phyloP scores from a whole-genome alignment of 768 basidiomycete genomes.

The Hirschioporus abietinus region DNA sequence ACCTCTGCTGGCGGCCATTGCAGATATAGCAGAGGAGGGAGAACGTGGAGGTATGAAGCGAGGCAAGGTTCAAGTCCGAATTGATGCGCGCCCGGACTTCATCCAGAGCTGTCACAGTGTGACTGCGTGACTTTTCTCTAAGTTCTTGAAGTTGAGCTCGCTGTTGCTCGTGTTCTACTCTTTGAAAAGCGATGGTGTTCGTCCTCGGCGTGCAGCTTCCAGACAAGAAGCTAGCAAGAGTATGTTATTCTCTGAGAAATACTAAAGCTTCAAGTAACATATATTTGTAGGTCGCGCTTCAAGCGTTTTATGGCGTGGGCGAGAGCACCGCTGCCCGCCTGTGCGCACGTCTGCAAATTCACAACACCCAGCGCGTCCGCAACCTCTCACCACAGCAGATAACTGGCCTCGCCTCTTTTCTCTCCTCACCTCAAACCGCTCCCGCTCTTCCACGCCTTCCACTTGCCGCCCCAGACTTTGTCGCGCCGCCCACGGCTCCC shows the following conservation, averaged over 20 bases:
- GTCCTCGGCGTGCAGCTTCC: constrained; percentile 81
- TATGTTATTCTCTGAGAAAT: constrained; percentile 30
- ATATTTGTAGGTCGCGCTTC: constrained; percentile 72
- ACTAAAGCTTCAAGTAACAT: not conserved
- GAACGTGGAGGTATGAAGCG: constrained; percentile 9
- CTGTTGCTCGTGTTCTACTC: not conserved
- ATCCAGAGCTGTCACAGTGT: not conserved
- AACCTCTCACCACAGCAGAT: constrained; percentile 84
- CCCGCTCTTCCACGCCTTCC: constrained; percentile 60
- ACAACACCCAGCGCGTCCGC: constrained; percentile 75
- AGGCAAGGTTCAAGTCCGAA: not conserved
- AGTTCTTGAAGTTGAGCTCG: not conserved
- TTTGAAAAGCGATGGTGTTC: constrained; percentile 61
- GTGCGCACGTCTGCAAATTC: constrained; percentile 89
- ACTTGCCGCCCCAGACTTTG: constrained; percentile 52
- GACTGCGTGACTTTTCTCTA: not conserved
- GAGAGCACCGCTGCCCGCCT: constrained; percentile 68
- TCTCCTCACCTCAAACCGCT: constrained; percentile 82
- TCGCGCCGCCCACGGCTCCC: constrained; percentile 29
- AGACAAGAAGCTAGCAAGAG: constrained; percentile 72
- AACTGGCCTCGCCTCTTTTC: constrained; percentile 88
- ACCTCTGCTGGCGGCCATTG: constrained; percentile 70
- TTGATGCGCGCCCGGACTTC: constrained; percentile 3
- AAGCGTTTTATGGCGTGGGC: constrained; percentile 85
- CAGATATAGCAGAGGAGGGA: no score